Conservation (phyloP, 2,329 filamentous ascomycete genomes). For the Apiospora rasikravindrae region DNA sequence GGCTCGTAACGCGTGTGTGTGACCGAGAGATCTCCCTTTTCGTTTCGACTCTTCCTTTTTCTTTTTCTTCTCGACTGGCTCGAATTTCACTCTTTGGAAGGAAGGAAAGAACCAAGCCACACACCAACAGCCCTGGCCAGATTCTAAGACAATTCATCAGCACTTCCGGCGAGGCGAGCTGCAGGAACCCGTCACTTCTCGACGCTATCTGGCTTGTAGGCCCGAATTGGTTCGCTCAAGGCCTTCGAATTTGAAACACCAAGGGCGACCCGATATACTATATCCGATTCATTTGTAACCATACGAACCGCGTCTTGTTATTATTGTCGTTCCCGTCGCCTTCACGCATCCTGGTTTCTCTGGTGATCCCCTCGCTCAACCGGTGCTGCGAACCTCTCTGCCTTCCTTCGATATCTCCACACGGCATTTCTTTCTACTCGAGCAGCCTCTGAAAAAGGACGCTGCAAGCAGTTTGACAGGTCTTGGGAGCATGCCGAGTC, state of each 20-base stretch:
- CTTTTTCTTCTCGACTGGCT: constrained; percentile 1
- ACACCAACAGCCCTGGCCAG: neutral
- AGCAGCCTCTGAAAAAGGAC: constrained; percentile 8
- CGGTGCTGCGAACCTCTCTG: neutral
- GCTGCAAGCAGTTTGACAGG: neutral
- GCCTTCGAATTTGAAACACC: constrained; percentile 6
- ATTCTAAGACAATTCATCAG: neutral
- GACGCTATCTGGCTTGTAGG: neutral
- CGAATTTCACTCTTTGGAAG: neutral
- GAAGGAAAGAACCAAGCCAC: neutral
- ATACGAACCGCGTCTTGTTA: neutral
- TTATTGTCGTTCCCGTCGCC: neutral
- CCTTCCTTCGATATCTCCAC: neutral
- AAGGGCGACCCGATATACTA: neutral
- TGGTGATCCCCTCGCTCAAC: neutral
- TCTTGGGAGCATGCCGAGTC: constrained; percentile 2
- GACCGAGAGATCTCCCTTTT: neutral
- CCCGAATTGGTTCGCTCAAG: constrained; percentile 12
- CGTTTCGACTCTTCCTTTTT: neutral
- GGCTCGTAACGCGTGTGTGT: constrained; percentile 4
- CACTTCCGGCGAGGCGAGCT: neutral
- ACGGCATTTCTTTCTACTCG: neutral
- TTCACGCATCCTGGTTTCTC: neutral
- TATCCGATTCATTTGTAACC: neutral
- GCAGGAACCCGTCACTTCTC: constrained; percentile 3